A percentile compares a stretch with the other conserved stretches of the same genome.
phyloP scores from a whole-genome alignment of 352 stramenopile species.

The Globisporangium paroecandrum region DNA sequence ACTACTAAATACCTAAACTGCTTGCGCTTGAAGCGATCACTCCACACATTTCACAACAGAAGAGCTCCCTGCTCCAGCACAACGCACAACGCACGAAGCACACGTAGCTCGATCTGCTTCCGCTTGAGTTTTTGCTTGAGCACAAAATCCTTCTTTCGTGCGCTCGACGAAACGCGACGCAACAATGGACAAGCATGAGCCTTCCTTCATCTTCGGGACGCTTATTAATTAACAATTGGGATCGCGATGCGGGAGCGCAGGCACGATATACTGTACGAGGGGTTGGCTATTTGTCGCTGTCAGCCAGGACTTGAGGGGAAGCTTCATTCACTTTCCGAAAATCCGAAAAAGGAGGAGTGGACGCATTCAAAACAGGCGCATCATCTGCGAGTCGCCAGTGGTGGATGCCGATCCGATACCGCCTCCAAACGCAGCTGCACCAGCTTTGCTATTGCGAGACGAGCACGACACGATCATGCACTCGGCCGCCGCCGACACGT shows the following conservation, averaged over 20 bases:
- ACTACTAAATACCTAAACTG: not conserved
- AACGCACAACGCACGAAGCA: not conserved
- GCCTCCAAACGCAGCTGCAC: not conserved
- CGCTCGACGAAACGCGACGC: not conserved
- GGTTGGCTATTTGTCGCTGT: not conserved
- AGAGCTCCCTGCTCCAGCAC: not conserved
- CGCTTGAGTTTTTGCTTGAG: not conserved
- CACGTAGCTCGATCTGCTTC: not conserved
- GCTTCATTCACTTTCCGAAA: conserved; percentile 6
- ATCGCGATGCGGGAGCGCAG: not conserved
- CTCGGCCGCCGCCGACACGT: conserved; percentile 46
- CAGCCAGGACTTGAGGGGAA: not conserved
- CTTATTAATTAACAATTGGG: conserved; percentile 5
- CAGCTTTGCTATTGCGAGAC: conserved; percentile 4
- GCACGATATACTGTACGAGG: conserved; percentile 1
- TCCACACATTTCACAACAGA: not conserved
- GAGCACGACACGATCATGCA: conserved; percentile 45
- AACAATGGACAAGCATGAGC: not conserved
- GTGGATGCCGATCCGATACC: not conserved
- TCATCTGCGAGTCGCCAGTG: conserved; percentile 4
- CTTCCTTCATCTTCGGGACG: not conserved
- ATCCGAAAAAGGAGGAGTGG: not conserved
- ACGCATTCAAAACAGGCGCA: conserved; percentile 4
- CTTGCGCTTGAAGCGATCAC: not conserved
- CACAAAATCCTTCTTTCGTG: not conserved